phyloP scores from a whole-genome alignment of 139 green algal species.

The Coccomyxa sp. region DNA sequence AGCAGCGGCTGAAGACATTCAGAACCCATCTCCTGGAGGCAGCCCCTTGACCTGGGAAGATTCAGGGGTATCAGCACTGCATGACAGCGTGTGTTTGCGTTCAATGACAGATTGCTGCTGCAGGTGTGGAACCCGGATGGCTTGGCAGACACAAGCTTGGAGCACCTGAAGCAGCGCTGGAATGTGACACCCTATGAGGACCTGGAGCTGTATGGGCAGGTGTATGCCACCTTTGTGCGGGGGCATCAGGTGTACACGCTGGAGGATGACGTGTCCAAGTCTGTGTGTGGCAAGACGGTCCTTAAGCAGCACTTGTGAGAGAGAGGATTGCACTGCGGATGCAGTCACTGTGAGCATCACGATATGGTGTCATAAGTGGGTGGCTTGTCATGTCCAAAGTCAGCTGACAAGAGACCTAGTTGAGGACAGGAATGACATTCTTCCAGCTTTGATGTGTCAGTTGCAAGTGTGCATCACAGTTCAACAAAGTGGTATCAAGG shows the following conservation, averaged over 20 bases:
- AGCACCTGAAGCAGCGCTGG: conserved; percentile 59
- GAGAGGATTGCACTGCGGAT: too few relatives aligned
- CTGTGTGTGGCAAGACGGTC: background rate
- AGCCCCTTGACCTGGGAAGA: background rate
- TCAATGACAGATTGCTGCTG: too few relatives aligned
- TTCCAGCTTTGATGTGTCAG: too few relatives aligned
- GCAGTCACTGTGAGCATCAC: too few relatives aligned
- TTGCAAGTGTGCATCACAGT: too few relatives aligned
- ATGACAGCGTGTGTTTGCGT: background rate
- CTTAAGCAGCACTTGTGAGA: background rate
- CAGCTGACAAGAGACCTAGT: too few relatives aligned
- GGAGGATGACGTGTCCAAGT: background rate
- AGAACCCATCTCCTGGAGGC: background rate
- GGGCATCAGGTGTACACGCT: conserved; percentile 51
- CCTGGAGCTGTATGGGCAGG: conserved; percentile 48
- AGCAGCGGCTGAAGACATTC: background rate
- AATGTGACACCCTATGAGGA: conserved; percentile 68
- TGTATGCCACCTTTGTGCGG: conserved; percentile 69
- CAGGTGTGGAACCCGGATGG: conserved; percentile 76
- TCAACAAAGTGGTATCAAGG: too few relatives aligned
- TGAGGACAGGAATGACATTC: too few relatives aligned
- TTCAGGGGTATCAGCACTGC: background rate
- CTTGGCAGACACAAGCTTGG: conserved; percentile 49
- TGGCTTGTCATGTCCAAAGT: too few relatives aligned
- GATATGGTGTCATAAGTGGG: too few relatives aligned